Evolutionary conservation across 306 rosid species (phyloP), one percentile per base, ranked within the genome.

Genomic region (Cicer bijugum): DNA sequence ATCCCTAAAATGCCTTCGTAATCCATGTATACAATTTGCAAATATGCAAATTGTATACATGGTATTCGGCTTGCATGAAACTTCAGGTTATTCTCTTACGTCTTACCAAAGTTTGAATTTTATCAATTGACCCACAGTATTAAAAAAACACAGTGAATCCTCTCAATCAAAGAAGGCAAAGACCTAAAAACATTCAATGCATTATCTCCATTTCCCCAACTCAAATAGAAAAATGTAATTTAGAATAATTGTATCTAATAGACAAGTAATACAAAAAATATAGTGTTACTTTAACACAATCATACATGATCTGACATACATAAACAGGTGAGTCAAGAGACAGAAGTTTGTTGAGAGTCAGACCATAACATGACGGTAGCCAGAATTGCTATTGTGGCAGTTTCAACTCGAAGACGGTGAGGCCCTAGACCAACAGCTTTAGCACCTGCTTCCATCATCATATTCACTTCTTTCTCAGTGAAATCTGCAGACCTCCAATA

Each of bases 401-500:
- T 93, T 89, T 93, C 98, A 45, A 93, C 96, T 61, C 97, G 88
- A 15, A 93, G 86, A 35, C 97, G 94, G 74, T 88, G 87, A 28
- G 90, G 87, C 28, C 98, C 98, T 23, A 93, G 98, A 62, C 92
- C 91, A 57, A 89, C 96, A 44, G 87, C 56, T 15, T 62, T 84
- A 66, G 94, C 97, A 67, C 98, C 98, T 6, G 90, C 96, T 81
- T 87, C 91, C 76, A 63, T 77, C 82, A 91, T 81, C 86, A 83
- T 69, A 50, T 74, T 79, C 70, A 80, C 65, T 85, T 93, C 98
- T 62, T 89, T 91, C 80, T 84, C 89, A 0, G 91, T 93, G 84
- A 93, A 93, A 73, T 93, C 96, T 93, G 87, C 51, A 82, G 20
- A 75, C 62, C 28, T 50, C 74, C 72, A 75, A 8, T 28, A 52